Percentiles rank a stretch among this genome's conserved stretches.
phyloP scores from a whole-genome alignment of 257 asterid genomes.

The Phtheirospermum japonicum region DNA sequence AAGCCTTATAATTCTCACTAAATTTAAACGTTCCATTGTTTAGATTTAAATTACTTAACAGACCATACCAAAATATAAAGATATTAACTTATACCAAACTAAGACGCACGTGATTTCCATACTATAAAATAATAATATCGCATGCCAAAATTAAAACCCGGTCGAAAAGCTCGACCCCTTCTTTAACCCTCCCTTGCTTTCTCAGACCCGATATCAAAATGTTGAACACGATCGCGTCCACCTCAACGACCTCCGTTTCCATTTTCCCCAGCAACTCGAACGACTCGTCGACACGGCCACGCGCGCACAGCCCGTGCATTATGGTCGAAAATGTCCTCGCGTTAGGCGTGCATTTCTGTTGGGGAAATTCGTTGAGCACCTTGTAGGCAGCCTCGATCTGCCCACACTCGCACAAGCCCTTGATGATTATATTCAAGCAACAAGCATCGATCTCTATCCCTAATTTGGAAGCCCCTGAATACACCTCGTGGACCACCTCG shows the following conservation, averaged over 20 bases:
- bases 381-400: conserved; percentile 57
- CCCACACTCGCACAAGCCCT: conserved; percentile 68
- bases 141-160: too few relatives aligned
- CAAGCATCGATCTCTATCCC: conserved; percentile 84
- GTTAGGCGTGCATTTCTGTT: conserved; percentile 64
- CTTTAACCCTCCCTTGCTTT: conserved; percentile 48
- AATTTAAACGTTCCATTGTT: too few relatives aligned
- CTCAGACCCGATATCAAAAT: conserved; percentile 70
- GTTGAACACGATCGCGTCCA: conserved; percentile 65
- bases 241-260: conserved; percentile 61
- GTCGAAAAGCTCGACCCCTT: conserved; percentile 56
- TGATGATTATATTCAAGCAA: conserved; percentile 69
- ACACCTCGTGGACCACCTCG: conserved; percentile 69
- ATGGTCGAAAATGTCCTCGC: conserved; percentile 69
- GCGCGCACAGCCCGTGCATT: conserved; percentile 65
- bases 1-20: too few relatives aligned
- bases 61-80: too few relatives aligned
- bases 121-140: too few relatives aligned
- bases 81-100: too few relatives aligned
- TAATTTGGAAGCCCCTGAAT: conserved; percentile 46
- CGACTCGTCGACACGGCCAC: conserved; percentile 54
- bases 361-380: conserved; percentile 84
- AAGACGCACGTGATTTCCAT: too few relatives aligned
- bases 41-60: too few relatives aligned
- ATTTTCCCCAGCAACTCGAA: conserved; percentile 56